Conservation (phyloP, 2,329 filamentous ascomycete species). For the Nemania diffusa region DNA sequence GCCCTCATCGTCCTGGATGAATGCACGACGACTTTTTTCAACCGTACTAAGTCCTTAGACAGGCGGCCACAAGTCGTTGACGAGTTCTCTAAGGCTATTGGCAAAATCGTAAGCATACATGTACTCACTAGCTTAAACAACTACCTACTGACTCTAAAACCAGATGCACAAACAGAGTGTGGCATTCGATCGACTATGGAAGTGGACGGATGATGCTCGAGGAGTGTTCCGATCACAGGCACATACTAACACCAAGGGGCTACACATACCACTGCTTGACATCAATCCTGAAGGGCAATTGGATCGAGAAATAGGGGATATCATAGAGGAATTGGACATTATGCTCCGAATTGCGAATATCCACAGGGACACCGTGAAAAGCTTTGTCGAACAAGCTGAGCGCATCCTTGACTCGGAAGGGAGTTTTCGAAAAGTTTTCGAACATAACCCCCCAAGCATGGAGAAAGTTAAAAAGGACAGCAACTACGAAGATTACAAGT, state of each 20-base stretch:
- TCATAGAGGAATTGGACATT: slow-evolving; percentile 60
- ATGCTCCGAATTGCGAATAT: slow-evolving; percentile 54
- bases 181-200: slow-evolving; percentile 53
- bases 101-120: slow-evolving; percentile 50
- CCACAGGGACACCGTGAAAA: slow-evolving; percentile 50
- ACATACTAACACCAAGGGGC: slow-evolving; percentile 38
- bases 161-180: slow-evolving; percentile 54
- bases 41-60: slow-evolving; percentile 48
- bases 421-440: slow-evolving; percentile 29
- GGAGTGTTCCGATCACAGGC: slow-evolving; percentile 38
- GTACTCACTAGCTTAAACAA: rapidly evolving
- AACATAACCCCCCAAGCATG: not conserved
- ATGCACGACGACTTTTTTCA: slow-evolving; percentile 55
- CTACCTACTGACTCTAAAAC: not conserved
- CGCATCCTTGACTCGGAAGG: slow-evolving; percentile 41
- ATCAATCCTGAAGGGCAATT: slow-evolving; percentile 57
- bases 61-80: slow-evolving; percentile 54
- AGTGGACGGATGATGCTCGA: slow-evolving; percentile 47
- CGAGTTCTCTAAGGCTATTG: slow-evolving; percentile 56
- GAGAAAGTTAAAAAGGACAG: not conserved
- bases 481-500: slow-evolving; percentile 34
- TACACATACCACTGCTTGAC: slow-evolving; percentile 51
- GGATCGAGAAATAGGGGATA: slow-evolving; percentile 58
- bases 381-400: slow-evolving; percentile 43
- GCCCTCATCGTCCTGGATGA: slow-evolving; percentile 56